Conservation (phyloP, 495 filamentous ascomycete species). For the Talaromyces borbonicus region DNA sequence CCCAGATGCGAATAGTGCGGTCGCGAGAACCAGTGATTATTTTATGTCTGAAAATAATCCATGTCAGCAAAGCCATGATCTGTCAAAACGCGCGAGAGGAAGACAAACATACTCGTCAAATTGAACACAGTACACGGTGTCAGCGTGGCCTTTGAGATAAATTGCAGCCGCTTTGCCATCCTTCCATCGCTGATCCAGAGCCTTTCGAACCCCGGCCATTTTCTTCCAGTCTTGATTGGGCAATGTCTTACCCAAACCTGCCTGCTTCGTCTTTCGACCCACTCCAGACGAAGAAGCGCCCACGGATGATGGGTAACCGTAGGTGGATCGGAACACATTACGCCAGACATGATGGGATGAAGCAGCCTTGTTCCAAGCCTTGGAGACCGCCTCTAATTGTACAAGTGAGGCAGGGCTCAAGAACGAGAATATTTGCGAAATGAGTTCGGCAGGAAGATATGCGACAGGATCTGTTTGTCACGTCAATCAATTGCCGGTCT, state of each 20-base stretch:
- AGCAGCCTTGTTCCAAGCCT: slow-evolving; percentile 50
- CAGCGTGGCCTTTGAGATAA: slow-evolving; percentile 83
- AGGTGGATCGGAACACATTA: slow-evolving; percentile 61
- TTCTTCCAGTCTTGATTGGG: slow-evolving; percentile 71
- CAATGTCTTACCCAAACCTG: slow-evolving; percentile 39
- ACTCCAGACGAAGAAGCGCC: slow-evolving; percentile 23
- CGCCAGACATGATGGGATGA: slow-evolving; percentile 66
- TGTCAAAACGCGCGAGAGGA: neutral
- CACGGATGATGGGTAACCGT: slow-evolving; percentile 18
- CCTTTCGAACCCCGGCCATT: slow-evolving; percentile 65
- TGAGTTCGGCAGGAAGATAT: slow-evolving; percentile 60
- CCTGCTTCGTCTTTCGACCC: slow-evolving; percentile 27
- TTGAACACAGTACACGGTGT: slow-evolving; percentile 95
- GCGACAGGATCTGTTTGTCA: slow-evolving; percentile 51
- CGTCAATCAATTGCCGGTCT: slow-evolving; percentile 12
- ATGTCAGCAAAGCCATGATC: slow-evolving; percentile 7
- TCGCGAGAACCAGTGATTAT: slow-evolving; percentile 96
- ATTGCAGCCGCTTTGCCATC: slow-evolving; percentile 66
- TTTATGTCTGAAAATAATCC: slow-evolving; percentile 51
- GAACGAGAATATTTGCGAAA: slow-evolving; percentile 58
- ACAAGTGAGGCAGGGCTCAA: slow-evolving; percentile 60
- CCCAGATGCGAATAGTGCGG: slow-evolving; percentile 90
- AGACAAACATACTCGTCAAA: slow-evolving; percentile 73
- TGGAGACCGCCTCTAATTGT: slow-evolving; percentile 51
- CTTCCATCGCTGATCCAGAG: slow-evolving; percentile 71